Evolutionary conservation across 768 basidiomycete genomes (phyloP).

Genomic region (Boletus vermiculosoides): DNA sequence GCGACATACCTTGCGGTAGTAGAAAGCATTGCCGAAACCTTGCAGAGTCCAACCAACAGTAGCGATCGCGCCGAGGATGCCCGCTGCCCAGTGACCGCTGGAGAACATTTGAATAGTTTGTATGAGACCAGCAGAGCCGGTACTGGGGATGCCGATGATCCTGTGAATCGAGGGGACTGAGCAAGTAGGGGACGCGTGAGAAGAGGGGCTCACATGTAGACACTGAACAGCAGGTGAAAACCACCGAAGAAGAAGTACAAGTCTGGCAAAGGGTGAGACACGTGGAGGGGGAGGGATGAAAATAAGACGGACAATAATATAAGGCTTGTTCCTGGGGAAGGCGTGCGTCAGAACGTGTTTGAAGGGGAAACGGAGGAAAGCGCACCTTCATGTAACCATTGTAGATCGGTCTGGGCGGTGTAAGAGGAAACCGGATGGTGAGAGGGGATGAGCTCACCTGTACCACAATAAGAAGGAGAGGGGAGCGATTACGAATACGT

Average conservation of each 20-base stretch:
- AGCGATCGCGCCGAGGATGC: constrained; percentile 74
- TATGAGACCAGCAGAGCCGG: constrained; percentile 93
- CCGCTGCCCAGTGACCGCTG: constrained; percentile 71
- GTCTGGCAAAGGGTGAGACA: constrained; percentile 48
- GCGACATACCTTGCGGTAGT: constrained; percentile 67
- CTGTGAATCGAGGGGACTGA: constrained; percentile 41
- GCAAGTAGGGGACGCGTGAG: constrained; percentile 5
- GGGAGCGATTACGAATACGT: constrained; percentile 72
- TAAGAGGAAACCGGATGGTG: constrained; percentile 10
- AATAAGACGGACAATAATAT: constrained; percentile 75
- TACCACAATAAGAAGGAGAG: constrained; percentile 95
- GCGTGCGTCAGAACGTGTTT: constrained; percentile 17
- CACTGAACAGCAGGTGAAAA: constrained; percentile 89
- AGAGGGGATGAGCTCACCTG: constrained; percentile 51
- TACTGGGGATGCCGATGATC: constrained; percentile 94
- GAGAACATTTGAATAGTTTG: constrained; percentile 85
- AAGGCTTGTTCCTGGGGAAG: constrained; percentile 77
- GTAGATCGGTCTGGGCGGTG: constrained; percentile 75
- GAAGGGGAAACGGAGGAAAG: constrained; percentile 22
- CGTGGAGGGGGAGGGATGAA: constrained; percentile 6
- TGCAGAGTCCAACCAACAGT: constrained; percentile 88
- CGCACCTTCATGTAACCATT: constrained; percentile 95
- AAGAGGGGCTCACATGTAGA: constrained; percentile 72
- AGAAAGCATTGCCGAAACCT: constrained; percentile 75
- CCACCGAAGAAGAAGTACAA: constrained; percentile 96